Evolutionary conservation across 768 basidiomycete species (phyloP).

Genomic region (Hirschioporus abietinus): DNA sequence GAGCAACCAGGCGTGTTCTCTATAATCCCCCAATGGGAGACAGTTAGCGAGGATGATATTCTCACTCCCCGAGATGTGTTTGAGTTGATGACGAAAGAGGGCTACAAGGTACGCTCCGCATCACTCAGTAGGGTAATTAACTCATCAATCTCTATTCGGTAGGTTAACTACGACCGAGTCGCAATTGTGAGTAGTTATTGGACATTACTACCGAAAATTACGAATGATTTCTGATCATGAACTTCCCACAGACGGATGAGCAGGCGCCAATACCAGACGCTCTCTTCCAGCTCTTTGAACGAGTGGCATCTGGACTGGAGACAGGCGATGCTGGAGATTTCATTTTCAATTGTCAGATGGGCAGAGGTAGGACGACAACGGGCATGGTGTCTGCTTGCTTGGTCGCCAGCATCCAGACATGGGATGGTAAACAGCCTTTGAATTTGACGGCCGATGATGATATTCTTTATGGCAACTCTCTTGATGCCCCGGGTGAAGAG

Average conservation of each 20-base stretch:
- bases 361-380: constrained; percentile 85
- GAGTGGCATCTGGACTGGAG: constrained; percentile 48
- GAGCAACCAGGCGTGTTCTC: constrained; percentile 85
- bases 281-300: constrained; percentile 69
- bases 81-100: constrained; percentile 65
- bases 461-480: constrained; percentile 47
- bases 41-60: constrained; percentile 72
- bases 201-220: background rate
- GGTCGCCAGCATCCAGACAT: constrained; percentile 68
- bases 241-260: constrained; percentile 76
- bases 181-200: constrained; percentile 62
- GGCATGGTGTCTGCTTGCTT: constrained; percentile 92
- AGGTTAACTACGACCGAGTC: constrained; percentile 86
- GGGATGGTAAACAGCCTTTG: constrained; percentile 38
- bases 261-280: constrained; percentile 92
- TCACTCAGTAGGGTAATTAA: constrained; percentile 8
- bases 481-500: constrained; percentile 83
- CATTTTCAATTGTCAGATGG: constrained; percentile 98
- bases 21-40: constrained; percentile 95
- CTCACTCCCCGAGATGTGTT: constrained; percentile 86
- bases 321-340: constrained; percentile 65
- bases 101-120: constrained; percentile 51
- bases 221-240: constrained; percentile 7
- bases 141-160: background rate
- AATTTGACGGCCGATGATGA: constrained; percentile 29